phyloP scores from a whole-genome alignment of 2,329 filamentous ascomycete species.

The Aspergillus alliaceus region DNA sequence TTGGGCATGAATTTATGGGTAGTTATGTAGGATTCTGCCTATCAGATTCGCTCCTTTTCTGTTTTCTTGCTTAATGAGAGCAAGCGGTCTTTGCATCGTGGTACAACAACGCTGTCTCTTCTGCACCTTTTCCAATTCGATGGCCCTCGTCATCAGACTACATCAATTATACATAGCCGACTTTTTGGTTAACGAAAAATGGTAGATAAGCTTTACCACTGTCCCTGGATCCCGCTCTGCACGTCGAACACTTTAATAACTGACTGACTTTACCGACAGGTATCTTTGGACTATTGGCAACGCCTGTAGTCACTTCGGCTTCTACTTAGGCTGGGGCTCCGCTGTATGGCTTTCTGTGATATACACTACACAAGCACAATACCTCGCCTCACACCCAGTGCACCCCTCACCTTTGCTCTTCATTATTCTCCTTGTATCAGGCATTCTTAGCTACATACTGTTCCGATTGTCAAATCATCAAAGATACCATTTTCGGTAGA shows the following conservation, averaged over 20 bases:
- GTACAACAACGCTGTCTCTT: background rate
- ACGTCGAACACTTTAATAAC: too few species aligned
- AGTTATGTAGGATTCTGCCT: background rate
- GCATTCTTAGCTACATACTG: background rate
- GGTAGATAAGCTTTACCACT: constrained; percentile 29
- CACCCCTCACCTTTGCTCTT: background rate
- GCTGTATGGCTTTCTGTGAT: constrained; percentile 48
- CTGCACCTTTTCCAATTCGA: background rate
- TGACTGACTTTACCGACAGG: background rate
- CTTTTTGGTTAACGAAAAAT: constrained; percentile 52
- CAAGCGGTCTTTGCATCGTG: constrained; percentile 5
- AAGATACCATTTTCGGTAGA: background rate
- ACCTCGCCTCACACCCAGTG: constrained; percentile 45
- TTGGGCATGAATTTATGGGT: background rate
- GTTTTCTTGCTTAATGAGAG: background rate
- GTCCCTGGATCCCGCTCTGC: too few species aligned
- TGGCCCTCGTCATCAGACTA: constrained; percentile 44
- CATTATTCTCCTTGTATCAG: background rate
- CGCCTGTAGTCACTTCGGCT: constrained; percentile 45
- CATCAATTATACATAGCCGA: constrained; percentile 50
- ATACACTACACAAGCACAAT: constrained; percentile 52
- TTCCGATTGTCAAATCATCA: constrained; percentile 5
- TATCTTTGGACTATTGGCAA: constrained; percentile 44
- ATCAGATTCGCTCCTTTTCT: background rate
- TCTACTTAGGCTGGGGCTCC: constrained; percentile 48